Percentiles rank a stretch among this genome's conserved stretches.
Conservation (phyloP, 2,329 filamentous ascomycete species). For the Colletotrichum navitas region DNA sequence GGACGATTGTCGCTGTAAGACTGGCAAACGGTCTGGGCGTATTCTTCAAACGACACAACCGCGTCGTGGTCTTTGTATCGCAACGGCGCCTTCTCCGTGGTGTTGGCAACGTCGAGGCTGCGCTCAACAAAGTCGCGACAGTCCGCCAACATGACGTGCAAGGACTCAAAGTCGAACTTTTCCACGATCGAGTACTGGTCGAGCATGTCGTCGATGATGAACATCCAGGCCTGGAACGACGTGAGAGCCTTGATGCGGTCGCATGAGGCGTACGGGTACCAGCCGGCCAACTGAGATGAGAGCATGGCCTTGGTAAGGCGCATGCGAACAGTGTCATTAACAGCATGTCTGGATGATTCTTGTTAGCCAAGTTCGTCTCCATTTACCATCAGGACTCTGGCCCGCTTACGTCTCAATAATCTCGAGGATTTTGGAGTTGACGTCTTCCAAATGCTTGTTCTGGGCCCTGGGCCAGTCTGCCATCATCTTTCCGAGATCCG, state of each 20-base stretch:
- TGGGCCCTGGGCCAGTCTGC: constrained; percentile 23
- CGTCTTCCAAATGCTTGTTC: constrained; percentile 16
- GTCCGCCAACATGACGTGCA: constrained; percentile 29
- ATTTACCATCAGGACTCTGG: too few relatives aligned
- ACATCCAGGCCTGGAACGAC: constrained; percentile 36
- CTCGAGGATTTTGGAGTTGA: constrained; percentile 22
- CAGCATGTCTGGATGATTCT: constrained; percentile 12
- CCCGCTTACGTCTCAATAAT: constrained; percentile 22
- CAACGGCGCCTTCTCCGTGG: not conserved
- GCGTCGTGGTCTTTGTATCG: constrained; percentile 29
- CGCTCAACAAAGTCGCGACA: constrained; percentile 32
- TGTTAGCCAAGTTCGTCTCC: too few relatives aligned
- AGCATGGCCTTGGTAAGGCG: constrained; percentile 37
- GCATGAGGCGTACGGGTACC: constrained; percentile 33
- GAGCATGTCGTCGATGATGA: constrained; percentile 33
- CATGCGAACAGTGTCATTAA: constrained; percentile 28
- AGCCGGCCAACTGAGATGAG: constrained; percentile 27
- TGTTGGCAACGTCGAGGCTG: constrained; percentile 11
- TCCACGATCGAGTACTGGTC: constrained; percentile 23
- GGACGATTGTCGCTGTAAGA: constrained; percentile 4
- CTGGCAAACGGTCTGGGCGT: not conserved
- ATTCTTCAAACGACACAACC: constrained; percentile 15
- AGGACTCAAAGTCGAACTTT: constrained; percentile 13
- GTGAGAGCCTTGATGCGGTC: constrained; percentile 29
- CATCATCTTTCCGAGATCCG: constrained; percentile 26